These are phyloP conservation scores for Chenopodium album DNA, from an alignment of 148 eudicot genomes.

Conservation along the genomic window DNA sequence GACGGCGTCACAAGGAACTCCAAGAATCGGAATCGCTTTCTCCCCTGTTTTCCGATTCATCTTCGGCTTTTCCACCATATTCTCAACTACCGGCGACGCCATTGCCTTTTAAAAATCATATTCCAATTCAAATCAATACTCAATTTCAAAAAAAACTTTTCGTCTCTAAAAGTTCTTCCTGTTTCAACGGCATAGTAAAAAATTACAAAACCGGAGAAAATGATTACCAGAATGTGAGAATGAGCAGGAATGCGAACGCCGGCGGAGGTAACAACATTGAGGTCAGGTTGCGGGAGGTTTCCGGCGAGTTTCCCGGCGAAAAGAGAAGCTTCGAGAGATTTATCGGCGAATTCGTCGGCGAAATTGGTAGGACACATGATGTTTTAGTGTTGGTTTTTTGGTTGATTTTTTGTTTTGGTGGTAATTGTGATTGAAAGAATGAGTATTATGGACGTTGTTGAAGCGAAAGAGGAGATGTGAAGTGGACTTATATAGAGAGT, in stretches of 20 bases:
- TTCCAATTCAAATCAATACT: background rate
- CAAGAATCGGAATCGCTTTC: conserved; percentile 50
- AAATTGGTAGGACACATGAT: conserved; percentile 29
- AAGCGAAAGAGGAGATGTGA: background rate
- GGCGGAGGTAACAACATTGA: conserved; percentile 50
- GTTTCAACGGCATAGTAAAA: too few relatives aligned
- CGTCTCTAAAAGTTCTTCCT: too few relatives aligned
- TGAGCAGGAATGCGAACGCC: conserved; percentile 65
- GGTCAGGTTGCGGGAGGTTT: conserved; percentile 42
- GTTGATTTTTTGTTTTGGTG: background rate
- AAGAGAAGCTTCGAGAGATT: background rate
- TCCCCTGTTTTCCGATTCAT: conserved; percentile 47
- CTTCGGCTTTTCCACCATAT: conserved; percentile 40
- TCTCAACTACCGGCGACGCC: conserved; percentile 70
- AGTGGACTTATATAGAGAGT: conserved; percentile 17
- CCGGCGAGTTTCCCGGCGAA: conserved; percentile 27
- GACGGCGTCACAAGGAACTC: conserved; percentile 80
- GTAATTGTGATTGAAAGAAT: too few relatives aligned
- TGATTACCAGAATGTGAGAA: conserved; percentile 58
- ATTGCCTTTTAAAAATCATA: conserved; percentile 43
- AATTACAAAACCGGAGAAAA: background rate
- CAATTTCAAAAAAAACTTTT: background rate
- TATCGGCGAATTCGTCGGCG: conserved; percentile 19
- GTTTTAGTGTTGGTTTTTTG: background rate
- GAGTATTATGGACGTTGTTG: background rate